These are phyloP conservation scores for Talaromyces sp. DNA, from an alignment of 2,329 filamentous ascomycete genomes.

Conservation along the genomic window DNA sequence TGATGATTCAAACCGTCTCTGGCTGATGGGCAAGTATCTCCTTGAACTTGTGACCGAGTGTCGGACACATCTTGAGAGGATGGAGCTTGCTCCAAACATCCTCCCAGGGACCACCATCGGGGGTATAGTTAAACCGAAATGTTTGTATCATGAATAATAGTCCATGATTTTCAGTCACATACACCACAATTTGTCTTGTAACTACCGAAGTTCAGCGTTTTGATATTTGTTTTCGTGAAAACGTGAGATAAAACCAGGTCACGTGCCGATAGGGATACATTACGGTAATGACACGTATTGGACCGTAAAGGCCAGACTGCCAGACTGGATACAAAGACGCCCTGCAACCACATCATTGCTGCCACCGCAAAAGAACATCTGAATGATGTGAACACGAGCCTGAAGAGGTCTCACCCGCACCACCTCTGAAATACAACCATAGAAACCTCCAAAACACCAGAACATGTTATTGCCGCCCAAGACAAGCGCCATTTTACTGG, in stretches of 20 bases:
- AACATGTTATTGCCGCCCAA: slow-evolving; percentile 36
- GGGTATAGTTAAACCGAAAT: slow-evolving; percentile 6
- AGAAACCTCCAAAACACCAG: slow-evolving; percentile 7
- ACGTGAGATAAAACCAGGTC: neutral
- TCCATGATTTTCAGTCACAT: neutral
- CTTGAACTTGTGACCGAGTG: slow-evolving; percentile 29
- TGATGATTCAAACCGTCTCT: slow-evolving; percentile 22
- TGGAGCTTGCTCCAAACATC: slow-evolving; percentile 30
- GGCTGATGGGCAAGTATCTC: slow-evolving; percentile 17
- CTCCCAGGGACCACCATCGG: slow-evolving; percentile 34
- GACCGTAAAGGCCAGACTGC: slow-evolving; percentile 25
- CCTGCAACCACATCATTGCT: neutral
- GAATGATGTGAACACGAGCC: slow-evolving; percentile 12
- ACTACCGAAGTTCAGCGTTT: neutral
- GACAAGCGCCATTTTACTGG: slow-evolving; percentile 32
- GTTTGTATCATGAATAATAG: neutral
- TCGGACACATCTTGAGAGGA: slow-evolving; percentile 44
- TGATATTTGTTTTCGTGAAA: neutral
- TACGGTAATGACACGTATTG: neutral
- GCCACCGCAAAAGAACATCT: neutral
- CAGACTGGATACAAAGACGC: slow-evolving; percentile 9
- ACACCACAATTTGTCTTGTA: neutral
- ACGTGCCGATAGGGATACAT: neutral
- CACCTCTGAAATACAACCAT: slow-evolving; percentile 5
- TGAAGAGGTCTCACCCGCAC: slow-evolving; percentile 2